Conservation (phyloP, 306 rosid genomes). For the Cucurbita ficifolia region DNA sequence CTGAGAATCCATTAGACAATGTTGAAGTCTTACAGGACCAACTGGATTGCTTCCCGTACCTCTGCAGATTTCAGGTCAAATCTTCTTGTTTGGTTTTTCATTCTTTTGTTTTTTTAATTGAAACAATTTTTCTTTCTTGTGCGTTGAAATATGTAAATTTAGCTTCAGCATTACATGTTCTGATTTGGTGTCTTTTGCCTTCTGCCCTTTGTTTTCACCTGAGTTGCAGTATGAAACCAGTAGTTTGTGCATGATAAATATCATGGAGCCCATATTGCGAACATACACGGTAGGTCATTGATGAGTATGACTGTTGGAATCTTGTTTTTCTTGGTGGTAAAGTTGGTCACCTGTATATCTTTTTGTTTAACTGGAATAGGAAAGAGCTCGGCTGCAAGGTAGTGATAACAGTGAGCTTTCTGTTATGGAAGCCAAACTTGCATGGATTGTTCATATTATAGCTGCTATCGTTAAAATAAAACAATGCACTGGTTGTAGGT, state of each 20-base stretch:
- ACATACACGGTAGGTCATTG: conserved; percentile 60
- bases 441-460: conserved; percentile 93
- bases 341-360: conserved; percentile 14
- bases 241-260: conserved; percentile 75
- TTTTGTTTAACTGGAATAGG: conserved; percentile 39
- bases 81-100: not conserved
- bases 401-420: conserved; percentile 62
- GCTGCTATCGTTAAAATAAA: conserved; percentile 88
- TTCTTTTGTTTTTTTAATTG: not conserved
- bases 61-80: conserved; percentile 86
- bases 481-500: conserved; percentile 91
- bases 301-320: not conserved
- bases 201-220: conserved; percentile 5
- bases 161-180: not conserved
- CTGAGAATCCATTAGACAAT: conserved; percentile 94
- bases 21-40: conserved; percentile 99
- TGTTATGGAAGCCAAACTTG: conserved; percentile 79
- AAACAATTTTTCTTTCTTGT: not conserved
- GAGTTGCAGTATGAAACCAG: conserved; percentile 85
- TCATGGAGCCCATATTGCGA: conserved; percentile 83
- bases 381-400: conserved; percentile 71
- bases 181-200: not conserved
- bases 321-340: not conserved
- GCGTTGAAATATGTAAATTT: not conserved
- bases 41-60: conserved; percentile 86